phyloP scores from a whole-genome alignment of 2,329 filamentous ascomycete species.

The Penicillium crustosum region DNA sequence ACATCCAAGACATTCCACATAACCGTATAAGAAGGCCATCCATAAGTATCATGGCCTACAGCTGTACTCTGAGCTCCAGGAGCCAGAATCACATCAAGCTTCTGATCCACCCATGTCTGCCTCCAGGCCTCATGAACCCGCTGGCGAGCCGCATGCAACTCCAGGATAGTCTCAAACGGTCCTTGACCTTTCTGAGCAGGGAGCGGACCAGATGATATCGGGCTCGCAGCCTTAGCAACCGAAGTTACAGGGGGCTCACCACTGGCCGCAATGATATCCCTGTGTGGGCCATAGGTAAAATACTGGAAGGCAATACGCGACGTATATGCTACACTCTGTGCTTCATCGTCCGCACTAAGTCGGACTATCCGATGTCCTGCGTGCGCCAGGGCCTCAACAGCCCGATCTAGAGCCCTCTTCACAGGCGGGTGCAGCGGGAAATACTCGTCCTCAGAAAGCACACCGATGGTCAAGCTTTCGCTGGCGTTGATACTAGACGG shows the following conservation, averaged over 20 bases:
- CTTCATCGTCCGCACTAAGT: constrained; percentile 34
- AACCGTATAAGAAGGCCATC: constrained; percentile 46
- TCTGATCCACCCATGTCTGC: constrained; percentile 42
- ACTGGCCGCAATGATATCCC: constrained; percentile 35
- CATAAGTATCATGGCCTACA: constrained; percentile 50
- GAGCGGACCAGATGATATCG: constrained; percentile 33
- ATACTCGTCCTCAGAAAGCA: constrained; percentile 49
- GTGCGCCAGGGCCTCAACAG: constrained; percentile 39
- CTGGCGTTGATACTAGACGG: not conserved
- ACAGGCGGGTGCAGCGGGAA: constrained; percentile 55
- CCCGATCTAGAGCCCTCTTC: constrained; percentile 45
- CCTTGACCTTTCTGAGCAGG: constrained; percentile 24
- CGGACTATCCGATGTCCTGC: constrained; percentile 50
- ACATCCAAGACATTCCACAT: constrained; percentile 56
- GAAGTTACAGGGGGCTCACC: constrained; percentile 50
- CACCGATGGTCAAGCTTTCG: constrained; percentile 47
- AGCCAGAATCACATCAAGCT: constrained; percentile 54
- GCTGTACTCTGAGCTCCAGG: constrained; percentile 53
- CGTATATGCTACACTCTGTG: constrained; percentile 26
- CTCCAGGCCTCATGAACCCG: constrained; percentile 44
- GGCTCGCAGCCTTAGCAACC: constrained; percentile 29
- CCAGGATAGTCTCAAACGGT: constrained; percentile 43
- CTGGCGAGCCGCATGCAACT: constrained; percentile 42
- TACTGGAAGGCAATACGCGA: constrained; percentile 43
- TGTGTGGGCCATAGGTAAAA: constrained; percentile 34